Percentiles rank a stretch among this genome's conserved stretches.
These are phyloP conservation scores for Phytophthora ramorum DNA, from an alignment of 352 stramenopile genomes.

Conservation along the genomic window DNA sequence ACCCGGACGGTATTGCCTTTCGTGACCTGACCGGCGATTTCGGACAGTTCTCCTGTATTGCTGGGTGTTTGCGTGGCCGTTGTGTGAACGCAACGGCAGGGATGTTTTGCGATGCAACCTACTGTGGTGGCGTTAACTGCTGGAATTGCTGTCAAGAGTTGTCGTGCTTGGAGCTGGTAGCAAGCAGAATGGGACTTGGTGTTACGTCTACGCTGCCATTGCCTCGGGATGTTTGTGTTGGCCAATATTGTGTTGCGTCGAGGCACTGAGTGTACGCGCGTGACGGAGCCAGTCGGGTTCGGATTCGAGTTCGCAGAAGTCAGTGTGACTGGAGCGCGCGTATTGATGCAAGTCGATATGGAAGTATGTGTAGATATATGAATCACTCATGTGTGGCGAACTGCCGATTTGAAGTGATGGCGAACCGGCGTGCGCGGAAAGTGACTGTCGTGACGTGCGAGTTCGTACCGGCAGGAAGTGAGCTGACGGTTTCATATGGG, in stretches of 20 bases:
- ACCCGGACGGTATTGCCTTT: background rate
- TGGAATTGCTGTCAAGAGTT: background rate
- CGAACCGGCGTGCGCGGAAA: background rate
- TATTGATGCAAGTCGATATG: constrained; percentile 1
- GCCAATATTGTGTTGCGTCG: constrained; percentile 5
- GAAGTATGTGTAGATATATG: background rate
- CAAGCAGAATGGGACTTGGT: background rate
- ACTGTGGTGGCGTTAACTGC: background rate
- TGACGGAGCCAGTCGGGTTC: background rate
- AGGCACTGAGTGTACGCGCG: background rate
- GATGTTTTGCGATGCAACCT: background rate
- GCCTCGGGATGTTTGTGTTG: constrained; percentile 3
- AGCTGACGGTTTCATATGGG: background rate
- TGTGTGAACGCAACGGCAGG: constrained; percentile 1
- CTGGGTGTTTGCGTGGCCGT: background rate
- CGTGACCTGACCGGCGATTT: background rate
- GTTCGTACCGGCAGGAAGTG: background rate
- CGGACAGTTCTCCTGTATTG: background rate
- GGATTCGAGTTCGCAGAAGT: background rate
- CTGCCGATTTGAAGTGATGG: constrained; percentile 1
- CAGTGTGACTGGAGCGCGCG: background rate
- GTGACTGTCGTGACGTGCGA: constrained; percentile 1
- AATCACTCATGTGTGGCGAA: constrained; percentile 5
- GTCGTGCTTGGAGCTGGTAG: background rate
- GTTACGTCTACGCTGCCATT: constrained; percentile 1